Evolutionary conservation across 495 filamentous ascomycete genomes (phyloP).

Genomic region (Daldinia decipiens): DNA sequence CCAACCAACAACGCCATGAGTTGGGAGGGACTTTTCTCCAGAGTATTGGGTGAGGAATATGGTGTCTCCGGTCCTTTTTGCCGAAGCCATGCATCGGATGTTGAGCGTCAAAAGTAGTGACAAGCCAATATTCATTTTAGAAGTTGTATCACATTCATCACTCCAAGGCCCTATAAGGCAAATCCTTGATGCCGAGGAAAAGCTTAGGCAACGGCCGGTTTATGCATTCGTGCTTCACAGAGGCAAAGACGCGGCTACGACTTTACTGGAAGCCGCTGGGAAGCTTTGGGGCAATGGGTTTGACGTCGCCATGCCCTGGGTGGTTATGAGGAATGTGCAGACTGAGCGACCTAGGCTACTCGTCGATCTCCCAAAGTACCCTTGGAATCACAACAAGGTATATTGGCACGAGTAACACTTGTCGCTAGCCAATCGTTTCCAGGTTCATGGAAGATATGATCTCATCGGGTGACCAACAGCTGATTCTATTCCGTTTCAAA

Average conservation of each 20-base stretch:
- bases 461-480: conserved; percentile 51
- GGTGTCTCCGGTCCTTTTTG: conserved; percentile 54
- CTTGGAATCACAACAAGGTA: conserved; percentile 57
- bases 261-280: conserved; percentile 48
- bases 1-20: too few relatives aligned
- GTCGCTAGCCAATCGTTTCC: conserved; percentile 54
- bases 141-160: conserved; percentile 50
- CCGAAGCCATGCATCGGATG: conserved; percentile 47
- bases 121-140: conserved; percentile 34
- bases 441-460: conserved; percentile 54
- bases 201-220: conserved; percentile 16
- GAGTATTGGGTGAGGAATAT: conserved; percentile 58
- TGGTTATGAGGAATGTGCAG: conserved; percentile 41
- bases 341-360: conserved; percentile 39
- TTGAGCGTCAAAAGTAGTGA: conserved; percentile 14
- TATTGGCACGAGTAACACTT: conserved; percentile 57
- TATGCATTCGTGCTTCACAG: conserved; percentile 48
- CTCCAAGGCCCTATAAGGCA: conserved; percentile 63
- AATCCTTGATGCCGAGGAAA: conserved; percentile 51
- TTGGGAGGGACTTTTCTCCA: conserved; percentile 40
- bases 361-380: conserved; percentile 50
- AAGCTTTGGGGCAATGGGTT: conserved; percentile 52
- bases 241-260: conserved; percentile 43
- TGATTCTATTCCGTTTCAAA: conserved; percentile 49
- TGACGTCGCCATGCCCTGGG: conserved; percentile 51